phyloP scores from a whole-genome alignment of 2,329 filamentous ascomycete genomes.

The Periglandula ipomoeae region DNA sequence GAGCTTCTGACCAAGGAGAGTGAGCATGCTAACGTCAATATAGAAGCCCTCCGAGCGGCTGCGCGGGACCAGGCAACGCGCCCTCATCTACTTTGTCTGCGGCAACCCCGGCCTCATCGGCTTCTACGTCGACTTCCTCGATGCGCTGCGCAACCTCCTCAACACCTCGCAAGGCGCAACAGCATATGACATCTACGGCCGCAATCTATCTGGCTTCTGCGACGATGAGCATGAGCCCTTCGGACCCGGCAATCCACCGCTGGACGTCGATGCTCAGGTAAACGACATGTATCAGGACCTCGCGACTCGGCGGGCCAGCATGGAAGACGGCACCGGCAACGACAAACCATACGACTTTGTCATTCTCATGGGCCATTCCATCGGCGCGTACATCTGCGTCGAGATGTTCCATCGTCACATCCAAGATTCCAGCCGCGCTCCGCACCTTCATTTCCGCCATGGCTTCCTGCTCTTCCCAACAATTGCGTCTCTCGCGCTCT shows the following conservation, averaged over 20 bases:
- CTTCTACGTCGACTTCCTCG: conserved; percentile 63
- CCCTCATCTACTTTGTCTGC: conserved; percentile 62
- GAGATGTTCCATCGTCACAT: conserved; percentile 55
- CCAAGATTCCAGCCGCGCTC: conserved; percentile 22
- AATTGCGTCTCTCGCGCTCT: conserved; percentile 59
- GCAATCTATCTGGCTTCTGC: conserved; percentile 49
- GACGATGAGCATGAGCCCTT: conserved; percentile 44
- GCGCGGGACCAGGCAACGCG: conserved; percentile 16
- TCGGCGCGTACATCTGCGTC: conserved; percentile 63
- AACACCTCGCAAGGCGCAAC: conserved; percentile 28
- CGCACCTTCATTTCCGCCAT: conserved; percentile 33
- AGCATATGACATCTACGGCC: conserved; percentile 47
- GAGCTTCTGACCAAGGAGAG: not conserved
- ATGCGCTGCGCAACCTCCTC: conserved; percentile 44
- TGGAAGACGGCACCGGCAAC: conserved; percentile 10
- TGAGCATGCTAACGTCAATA: conserved; percentile 16
- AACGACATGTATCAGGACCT: conserved; percentile 31
- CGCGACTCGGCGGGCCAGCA: conserved; percentile 5
- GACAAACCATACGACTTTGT: conserved; percentile 44
- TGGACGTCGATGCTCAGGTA: conserved; percentile 46
- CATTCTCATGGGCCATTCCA: conserved; percentile 64
- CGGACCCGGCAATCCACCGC: conserved; percentile 30
- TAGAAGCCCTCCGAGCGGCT: conserved; percentile 20
- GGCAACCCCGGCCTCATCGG: conserved; percentile 69
- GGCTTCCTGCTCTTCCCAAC: conserved; percentile 67